Percentiles rank a stretch among this genome's conserved stretches.
phyloP scores from a whole-genome alignment of 106 monocot genomes.

The Platanthera zijinensis region DNA sequence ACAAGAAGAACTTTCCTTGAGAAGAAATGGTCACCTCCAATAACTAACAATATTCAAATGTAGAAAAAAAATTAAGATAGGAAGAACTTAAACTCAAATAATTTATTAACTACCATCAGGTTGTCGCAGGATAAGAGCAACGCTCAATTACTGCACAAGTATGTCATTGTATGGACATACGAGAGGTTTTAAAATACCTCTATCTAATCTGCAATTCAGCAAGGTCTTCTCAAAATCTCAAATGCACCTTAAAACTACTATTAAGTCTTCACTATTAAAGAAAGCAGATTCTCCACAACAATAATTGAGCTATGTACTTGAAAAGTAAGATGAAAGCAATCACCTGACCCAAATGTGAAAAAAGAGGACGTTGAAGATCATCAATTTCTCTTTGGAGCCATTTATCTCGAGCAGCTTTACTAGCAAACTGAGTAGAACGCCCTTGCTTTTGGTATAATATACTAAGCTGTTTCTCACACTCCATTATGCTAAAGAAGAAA shows the following conservation, averaged over 20 bases:
- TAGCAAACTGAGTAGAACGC: constrained; percentile 85
- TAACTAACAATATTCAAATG: too few species aligned
- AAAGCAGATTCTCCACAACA: background rate
- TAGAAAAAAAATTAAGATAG: too few species aligned
- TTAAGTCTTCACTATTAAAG: background rate
- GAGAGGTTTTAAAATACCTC: background rate
- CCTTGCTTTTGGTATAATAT: constrained; percentile 98
- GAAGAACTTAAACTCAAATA: too few species aligned
- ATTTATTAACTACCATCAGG: too few species aligned
- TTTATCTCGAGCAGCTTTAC: constrained; percentile 83
- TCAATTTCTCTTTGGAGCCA: constrained; percentile 98
- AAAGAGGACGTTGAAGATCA: constrained; percentile 76
- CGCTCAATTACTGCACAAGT: background rate
- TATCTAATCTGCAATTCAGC: background rate
- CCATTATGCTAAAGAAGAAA: constrained; percentile 61
- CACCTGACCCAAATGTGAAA: constrained; percentile 72
- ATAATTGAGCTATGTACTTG: background rate
- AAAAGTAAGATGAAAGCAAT: constrained; percentile 1
- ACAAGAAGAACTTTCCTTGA: too few species aligned
- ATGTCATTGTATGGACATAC: background rate
- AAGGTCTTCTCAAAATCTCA: background rate
- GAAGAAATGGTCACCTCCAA: too few species aligned
- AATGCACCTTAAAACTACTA: background rate
- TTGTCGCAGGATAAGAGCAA: background rate
- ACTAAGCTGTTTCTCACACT: constrained; percentile 90